phyloP scores from a whole-genome alignment of 202 grass and related monocot species.

The Sporobolus alterniflorus region DNA sequence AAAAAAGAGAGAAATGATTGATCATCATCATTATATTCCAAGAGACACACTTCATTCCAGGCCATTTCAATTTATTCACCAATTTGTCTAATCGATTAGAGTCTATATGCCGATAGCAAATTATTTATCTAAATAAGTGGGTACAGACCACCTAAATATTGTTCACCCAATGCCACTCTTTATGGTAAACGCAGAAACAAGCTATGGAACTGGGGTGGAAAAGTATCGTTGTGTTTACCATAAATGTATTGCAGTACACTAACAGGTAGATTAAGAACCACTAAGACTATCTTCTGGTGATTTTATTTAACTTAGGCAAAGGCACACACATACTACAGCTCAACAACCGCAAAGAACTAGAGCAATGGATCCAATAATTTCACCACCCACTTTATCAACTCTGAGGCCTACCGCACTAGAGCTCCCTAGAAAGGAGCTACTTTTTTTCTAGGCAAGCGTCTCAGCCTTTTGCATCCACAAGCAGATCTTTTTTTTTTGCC shows the following conservation, averaged over 20 bases:
- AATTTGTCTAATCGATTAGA: not conserved
- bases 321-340: constrained; percentile 22
- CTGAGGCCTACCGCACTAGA: constrained; percentile 44
- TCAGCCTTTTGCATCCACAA: constrained; percentile 45
- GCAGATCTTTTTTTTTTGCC: constrained; percentile 23
- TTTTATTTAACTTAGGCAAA: not conserved
- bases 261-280: constrained; percentile 28
- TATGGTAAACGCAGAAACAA: constrained; percentile 1
- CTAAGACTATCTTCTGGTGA: not conserved
- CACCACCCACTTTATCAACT: constrained; percentile 49
- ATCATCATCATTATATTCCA: not conserved
- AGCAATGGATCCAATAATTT: constrained; percentile 53
- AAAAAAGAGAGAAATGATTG: not conserved
- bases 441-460: constrained; percentile 39
- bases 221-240: not conserved
- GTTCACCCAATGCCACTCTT: not conserved
- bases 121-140: not conserved
- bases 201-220: not conserved
- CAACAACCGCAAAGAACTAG: constrained; percentile 38
- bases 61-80: not conserved
- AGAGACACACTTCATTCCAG: not conserved
- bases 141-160: not conserved
- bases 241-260: not conserved
- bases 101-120: not conserved
- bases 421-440: constrained; percentile 42